Evolutionary conservation across 1,284 basidiomycete genomes (phyloP), one percentile per base, ranked within the genome.

Genomic region (Apiotrichum veenhuisii): DNA sequence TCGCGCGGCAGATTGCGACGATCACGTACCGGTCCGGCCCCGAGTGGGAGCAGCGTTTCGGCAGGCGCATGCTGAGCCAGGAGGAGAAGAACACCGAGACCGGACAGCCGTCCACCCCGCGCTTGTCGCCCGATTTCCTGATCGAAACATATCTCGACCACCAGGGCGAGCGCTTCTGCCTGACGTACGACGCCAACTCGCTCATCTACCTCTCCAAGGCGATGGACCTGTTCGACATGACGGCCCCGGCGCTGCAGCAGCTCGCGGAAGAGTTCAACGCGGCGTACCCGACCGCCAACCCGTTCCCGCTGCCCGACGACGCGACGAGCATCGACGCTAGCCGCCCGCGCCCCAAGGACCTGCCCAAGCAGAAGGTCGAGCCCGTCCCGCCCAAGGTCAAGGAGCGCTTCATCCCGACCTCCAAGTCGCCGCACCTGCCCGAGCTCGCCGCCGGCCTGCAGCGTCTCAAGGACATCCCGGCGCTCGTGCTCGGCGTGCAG

Each of bases 141-240:
- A 98, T 99, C 67, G 96, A 99, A 78, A 97, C 95, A 0, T 99
- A 98, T 73, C 85, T 99, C 55, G 96, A 98, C 74, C 92, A 98
- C 76, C 95, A 87, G 84, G 91, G 91, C 57, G 91, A 94, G 78
- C 86, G 92, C 69, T 99, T 98, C 80, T 98, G 95, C 75, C 81
- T 98, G 57, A 98, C 97, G 74, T 98, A 98, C 77, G 95, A 99
- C 74, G 95, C 96, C 58, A 99, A 99, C 79, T 96, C 92, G 3
- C 86, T 98, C 75, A 93, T 99, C 68, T 99, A 98, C 80, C 85
- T 97, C 62, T 92, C 89, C 22, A 99, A 98, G 79, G 95, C 96
- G 20, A 99, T 99, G 95, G 95, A 98, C 76, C 82, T 98, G 2
- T 99, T 99, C 75, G 95, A 98, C 78, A 88, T 99, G 85, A 92